Evolutionary conservation across 1,139 yeast species (phyloP).

Genomic region (Torulaspora pretoriensis): DNA sequence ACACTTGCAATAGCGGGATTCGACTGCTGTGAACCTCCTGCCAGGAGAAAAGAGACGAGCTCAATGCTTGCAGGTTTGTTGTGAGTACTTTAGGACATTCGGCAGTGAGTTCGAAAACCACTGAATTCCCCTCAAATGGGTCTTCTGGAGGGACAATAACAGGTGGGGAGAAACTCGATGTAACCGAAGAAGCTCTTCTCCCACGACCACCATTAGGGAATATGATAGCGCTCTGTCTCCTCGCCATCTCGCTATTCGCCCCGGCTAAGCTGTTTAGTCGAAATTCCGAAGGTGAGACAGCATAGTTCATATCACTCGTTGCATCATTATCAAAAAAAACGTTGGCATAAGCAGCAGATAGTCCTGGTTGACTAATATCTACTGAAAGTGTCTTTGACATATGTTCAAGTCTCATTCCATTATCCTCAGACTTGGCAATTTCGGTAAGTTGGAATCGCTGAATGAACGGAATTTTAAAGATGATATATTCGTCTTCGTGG

Average conservation of each 20-base stretch:
- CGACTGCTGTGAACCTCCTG: conserved; percentile 5
- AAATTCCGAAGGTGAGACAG: conserved; percentile 27
- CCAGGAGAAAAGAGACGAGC: conserved; percentile 16
- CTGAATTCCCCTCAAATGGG: conserved; percentile 13
- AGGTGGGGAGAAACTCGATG: conserved; percentile 7
- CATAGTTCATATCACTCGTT: conserved; percentile 10
- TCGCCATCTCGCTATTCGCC: conserved; percentile 18
- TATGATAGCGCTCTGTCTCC: conserved; percentile 22
- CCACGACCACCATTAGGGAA: conserved; percentile 7
- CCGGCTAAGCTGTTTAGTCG: conserved; percentile 26
- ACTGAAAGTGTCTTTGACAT: not conserved
- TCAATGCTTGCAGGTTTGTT: conserved; percentile 16
- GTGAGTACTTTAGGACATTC: conserved; percentile 15
- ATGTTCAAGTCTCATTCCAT: not conserved
- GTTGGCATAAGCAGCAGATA: conserved; percentile 3
- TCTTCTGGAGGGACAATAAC: conserved; percentile 7
- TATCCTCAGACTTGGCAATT: not conserved
- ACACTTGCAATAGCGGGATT: conserved; percentile 13
- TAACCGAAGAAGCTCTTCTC: conserved; percentile 19
- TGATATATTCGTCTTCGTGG: conserved; percentile 12
- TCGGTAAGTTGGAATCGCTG: conserved; percentile 13
- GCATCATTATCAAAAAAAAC: conserved; percentile 11
- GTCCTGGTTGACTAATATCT: not conserved
- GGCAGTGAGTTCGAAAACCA: conserved; percentile 13
- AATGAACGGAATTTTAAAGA: conserved; percentile 15